Evolutionary conservation across 805 yeast genomes (phyloP).

Genomic region (Yueomyces sinensis): DNA sequence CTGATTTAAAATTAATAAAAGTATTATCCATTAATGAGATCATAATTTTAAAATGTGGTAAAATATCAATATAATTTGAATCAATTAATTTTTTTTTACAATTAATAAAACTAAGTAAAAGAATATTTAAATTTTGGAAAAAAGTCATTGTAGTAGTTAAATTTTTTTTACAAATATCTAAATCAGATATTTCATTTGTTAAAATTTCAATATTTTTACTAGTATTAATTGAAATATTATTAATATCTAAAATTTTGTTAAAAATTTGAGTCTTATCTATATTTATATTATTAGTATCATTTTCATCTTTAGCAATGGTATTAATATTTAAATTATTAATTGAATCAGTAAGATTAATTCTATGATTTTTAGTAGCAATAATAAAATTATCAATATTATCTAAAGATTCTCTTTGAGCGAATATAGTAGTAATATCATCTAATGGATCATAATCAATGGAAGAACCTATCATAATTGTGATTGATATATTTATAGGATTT

Average conservation of each 20-base stretch:
- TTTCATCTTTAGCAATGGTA: slow-evolving; percentile 9
- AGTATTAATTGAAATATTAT: slow-evolving; percentile 64
- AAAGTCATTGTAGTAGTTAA: slow-evolving; percentile 76
- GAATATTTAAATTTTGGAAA: slow-evolving; percentile 75
- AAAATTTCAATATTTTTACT: slow-evolving; percentile 50
- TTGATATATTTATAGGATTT: no score
- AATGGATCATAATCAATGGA: slow-evolving; percentile 38
- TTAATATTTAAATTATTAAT: slow-evolving; percentile 10
- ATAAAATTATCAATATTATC: slow-evolving; percentile 38
- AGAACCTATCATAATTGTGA: slow-evolving; percentile 23
- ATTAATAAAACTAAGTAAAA: slow-evolving; percentile 33
- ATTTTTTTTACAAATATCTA: slow-evolving; percentile 77
- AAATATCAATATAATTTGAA: slow-evolving; percentile 14
- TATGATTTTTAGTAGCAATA: slow-evolving; percentile 37
- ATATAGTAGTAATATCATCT: slow-evolving; percentile 36
- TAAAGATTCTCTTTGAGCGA: slow-evolving; percentile 38
- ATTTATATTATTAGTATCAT: background rate
- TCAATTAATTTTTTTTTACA: slow-evolving; percentile 9
- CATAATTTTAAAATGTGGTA: slow-evolving; percentile 20
- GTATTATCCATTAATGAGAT: slow-evolving; percentile 19
- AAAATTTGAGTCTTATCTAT: slow-evolving; percentile 19
- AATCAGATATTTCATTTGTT: slow-evolving; percentile 63
- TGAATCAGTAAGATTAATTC: slow-evolving; percentile 29
- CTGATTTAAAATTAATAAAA: slow-evolving; percentile 59
- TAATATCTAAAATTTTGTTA: slow-evolving; percentile 48